Conservation (phyloP, 164 flowering plant genomes). For the Stephania yunnanensis region DNA sequence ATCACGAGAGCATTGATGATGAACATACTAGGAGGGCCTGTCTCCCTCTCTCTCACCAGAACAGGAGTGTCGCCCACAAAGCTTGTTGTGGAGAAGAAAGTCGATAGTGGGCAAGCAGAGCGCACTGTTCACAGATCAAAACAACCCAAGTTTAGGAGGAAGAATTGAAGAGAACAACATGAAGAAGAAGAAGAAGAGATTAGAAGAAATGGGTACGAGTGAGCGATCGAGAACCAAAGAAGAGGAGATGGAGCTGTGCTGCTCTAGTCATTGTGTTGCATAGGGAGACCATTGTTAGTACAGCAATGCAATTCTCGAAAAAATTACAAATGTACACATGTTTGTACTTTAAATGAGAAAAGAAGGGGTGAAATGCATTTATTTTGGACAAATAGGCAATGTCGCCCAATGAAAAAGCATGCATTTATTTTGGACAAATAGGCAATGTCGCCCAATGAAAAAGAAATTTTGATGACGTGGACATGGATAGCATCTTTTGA, state of each 20-base stretch:
- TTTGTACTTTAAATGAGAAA: too few species aligned
- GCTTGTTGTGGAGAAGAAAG: constrained; percentile 51
- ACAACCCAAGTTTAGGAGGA: background rate
- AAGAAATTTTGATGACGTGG: too few species aligned
- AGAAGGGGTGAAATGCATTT: too few species aligned
- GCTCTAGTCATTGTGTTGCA: too few species aligned
- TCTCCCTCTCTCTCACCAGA: constrained; percentile 54
- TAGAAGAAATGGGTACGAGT: background rate
- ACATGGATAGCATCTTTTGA: too few species aligned
- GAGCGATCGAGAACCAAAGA: background rate
- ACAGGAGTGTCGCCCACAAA: constrained; percentile 56
- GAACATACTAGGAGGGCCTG: background rate
- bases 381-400: too few species aligned
- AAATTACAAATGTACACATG: too few species aligned
- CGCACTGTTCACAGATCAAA: background rate
- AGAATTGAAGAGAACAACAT: background rate
- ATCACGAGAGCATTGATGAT: background rate
- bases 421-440: too few species aligned
- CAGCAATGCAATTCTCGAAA: too few species aligned
- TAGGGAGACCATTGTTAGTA: background rate
- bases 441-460: too few species aligned
- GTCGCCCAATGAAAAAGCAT: too few species aligned
- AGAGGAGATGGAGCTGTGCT: constrained; percentile 8
- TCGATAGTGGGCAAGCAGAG: constrained; percentile 13
- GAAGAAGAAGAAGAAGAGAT: background rate